Percentiles rank a stretch among this genome's conserved stretches.
Conservation (phyloP, 805 yeast genomes). For the Wickerhamiella alocasiicola region DNA sequence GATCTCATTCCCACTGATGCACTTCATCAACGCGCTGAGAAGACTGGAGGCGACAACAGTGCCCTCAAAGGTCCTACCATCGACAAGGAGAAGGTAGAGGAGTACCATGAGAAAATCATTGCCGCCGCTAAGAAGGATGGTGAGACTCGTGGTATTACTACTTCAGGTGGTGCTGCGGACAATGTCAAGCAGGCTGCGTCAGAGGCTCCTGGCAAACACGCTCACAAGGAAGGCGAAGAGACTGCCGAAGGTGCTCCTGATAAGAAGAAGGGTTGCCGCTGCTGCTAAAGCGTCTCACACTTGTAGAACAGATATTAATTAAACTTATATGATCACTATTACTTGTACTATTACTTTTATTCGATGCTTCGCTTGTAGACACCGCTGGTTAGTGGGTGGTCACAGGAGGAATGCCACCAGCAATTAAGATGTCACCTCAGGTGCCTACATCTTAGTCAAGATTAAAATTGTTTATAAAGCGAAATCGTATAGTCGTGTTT, state of each 20-base stretch:
- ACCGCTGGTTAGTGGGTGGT: too few relatives aligned
- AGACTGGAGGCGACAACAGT: slow-evolving; percentile 6
- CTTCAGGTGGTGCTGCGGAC: background rate
- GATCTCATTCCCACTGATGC: slow-evolving; percentile 7
- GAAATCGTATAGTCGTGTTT: too few relatives aligned
- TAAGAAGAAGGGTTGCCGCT: slow-evolving; percentile 6
- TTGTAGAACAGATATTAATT: too few relatives aligned
- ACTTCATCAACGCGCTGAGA: background rate
- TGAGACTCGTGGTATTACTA: slow-evolving; percentile 5
- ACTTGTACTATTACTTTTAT: too few relatives aligned
- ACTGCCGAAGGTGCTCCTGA: slow-evolving; percentile 1
- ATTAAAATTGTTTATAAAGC: too few relatives aligned
- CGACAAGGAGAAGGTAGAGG: slow-evolving; percentile 3
- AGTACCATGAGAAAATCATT: slow-evolving; percentile 6
- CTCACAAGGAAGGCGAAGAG: background rate
- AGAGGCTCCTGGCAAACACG: background rate
- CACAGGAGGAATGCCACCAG: too few relatives aligned
- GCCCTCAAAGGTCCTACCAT: slow-evolving; percentile 6
- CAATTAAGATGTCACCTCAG: too few relatives aligned
- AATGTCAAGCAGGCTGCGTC: background rate
- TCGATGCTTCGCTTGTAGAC: too few relatives aligned
- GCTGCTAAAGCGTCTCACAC: too few relatives aligned
- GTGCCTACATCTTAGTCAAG: too few relatives aligned
- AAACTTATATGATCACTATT: too few relatives aligned
- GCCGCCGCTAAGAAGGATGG: slow-evolving; percentile 5